Evolutionary conservation across 805 yeast genomes (phyloP).

Genomic region (Hyphopichia homilentoma): DNA sequence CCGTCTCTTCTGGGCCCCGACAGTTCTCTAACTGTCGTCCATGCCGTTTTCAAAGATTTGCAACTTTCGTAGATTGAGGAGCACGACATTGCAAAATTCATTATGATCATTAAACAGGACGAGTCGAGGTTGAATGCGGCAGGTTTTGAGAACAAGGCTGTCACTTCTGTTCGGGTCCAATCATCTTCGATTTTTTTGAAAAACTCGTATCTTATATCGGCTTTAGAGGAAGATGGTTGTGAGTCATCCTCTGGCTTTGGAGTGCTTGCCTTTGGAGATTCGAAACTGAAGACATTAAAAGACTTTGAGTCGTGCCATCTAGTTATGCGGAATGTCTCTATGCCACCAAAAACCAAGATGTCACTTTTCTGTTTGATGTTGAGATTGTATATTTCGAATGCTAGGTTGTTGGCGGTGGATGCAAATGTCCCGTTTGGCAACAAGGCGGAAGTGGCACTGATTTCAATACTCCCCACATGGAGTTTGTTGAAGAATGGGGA

Average conservation of each 20-base stretch:
- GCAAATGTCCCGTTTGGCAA: conserved; percentile 37
- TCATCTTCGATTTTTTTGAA: conserved; percentile 17
- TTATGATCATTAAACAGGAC: conserved; percentile 18
- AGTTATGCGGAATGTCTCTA: conserved; percentile 30
- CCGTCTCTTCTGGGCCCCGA: too few species aligned
- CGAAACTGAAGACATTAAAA: conserved; percentile 24
- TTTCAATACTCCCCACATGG: conserved; percentile 28
- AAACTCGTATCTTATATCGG: conserved; percentile 54
- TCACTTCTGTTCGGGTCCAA: conserved; percentile 21
- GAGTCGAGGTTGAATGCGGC: conserved; percentile 22
- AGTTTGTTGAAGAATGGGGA: conserved; percentile 34
- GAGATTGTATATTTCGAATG: conserved; percentile 21
- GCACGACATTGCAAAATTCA: conserved; percentile 21
- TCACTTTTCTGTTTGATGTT: conserved; percentile 42
- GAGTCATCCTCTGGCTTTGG: conserved; percentile 1
- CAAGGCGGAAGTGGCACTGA: conserved; percentile 49
- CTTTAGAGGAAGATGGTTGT: conserved; percentile 19
- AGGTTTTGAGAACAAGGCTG: conserved; percentile 43
- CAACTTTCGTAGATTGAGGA: conserved; percentile 20
- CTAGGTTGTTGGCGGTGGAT: conserved; percentile 24
- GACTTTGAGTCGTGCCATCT: conserved; percentile 14
- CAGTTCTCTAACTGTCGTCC: not conserved
- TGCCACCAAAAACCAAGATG: conserved; percentile 45
- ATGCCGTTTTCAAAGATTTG: conserved; percentile 1
- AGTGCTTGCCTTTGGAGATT: conserved; percentile 1